phyloP scores from a whole-genome alignment of 129 eudicot species.

The Artemisia argyi region DNA sequence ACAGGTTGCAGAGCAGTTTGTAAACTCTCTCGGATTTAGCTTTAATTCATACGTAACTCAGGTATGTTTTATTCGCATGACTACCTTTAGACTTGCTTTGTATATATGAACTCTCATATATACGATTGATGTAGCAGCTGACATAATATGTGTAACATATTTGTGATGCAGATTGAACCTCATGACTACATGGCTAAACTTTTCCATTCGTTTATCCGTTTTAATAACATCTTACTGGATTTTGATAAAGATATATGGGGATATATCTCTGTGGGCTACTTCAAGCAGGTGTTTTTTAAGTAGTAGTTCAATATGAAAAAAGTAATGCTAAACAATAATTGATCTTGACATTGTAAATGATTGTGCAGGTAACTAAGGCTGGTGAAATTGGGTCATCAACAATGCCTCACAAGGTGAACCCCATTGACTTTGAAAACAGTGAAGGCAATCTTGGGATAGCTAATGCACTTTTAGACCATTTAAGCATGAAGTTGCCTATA shows the following conservation, averaged over 20 bases:
- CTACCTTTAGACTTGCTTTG: not conserved
- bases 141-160: slow-evolving; percentile 4
- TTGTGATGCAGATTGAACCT: slow-evolving; percentile 78
- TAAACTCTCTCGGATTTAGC: slow-evolving; percentile 81
- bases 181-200: slow-evolving; percentile 98
- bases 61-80: slow-evolving; percentile 36
- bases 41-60: slow-evolving; percentile 88
- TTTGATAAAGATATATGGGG: slow-evolving; percentile 94
- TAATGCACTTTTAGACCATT: slow-evolving; percentile 68
- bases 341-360: not conserved
- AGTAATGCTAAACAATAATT: not conserved
- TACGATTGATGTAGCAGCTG: slow-evolving; percentile 2
- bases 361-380: slow-evolving; percentile 76
- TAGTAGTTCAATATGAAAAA: not conserved
- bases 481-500: slow-evolving; percentile 81
- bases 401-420: slow-evolving; percentile 99
- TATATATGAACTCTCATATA: no score
- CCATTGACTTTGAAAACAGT: slow-evolving; percentile 95
- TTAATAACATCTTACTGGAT: slow-evolving; percentile 84
- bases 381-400: slow-evolving; percentile 99
- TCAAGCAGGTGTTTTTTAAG: slow-evolving; percentile 65
- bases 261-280: slow-evolving; percentile 84
- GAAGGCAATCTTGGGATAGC: slow-evolving; percentile 96
- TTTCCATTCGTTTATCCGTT: slow-evolving; percentile 70
- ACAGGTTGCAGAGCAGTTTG: slow-evolving; percentile 74